A percentile compares a stretch with the other conserved stretches of the same genome.
phyloP scores from a whole-genome alignment of 129 eudicot species.

The Chrysanthemum seticuspe region DNA sequence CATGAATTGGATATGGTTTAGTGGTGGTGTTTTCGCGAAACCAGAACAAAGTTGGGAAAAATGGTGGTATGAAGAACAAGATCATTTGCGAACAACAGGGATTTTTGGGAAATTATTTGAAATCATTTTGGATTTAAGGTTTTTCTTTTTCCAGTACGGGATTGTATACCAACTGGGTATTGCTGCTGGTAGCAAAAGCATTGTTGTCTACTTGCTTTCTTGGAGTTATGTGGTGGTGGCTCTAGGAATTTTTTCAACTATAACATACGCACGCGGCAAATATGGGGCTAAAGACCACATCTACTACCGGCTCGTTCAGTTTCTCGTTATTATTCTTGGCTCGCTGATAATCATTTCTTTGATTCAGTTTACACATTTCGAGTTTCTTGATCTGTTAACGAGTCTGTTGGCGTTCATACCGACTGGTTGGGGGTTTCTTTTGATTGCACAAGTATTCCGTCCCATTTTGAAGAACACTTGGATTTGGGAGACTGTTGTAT shows the following conservation, averaged over 20 bases:
- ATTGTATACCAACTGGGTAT: slow-evolving; percentile 80
- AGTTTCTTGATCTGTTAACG: slow-evolving; percentile 62
- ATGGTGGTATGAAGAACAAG: slow-evolving; percentile 96
- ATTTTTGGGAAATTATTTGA: slow-evolving; percentile 67
- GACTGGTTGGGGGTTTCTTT: slow-evolving; percentile 88
- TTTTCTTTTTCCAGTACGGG: slow-evolving; percentile 91
- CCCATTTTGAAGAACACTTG: slow-evolving; percentile 51
- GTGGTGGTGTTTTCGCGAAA: slow-evolving; percentile 78
- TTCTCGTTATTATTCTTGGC: slow-evolving; percentile 51
- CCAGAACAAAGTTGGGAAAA: slow-evolving; percentile 84
- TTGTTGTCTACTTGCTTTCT: slow-evolving; percentile 77
- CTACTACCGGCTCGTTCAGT: slow-evolving; percentile 81
- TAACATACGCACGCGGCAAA: slow-evolving; percentile 61
- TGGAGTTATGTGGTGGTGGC: slow-evolving; percentile 70
- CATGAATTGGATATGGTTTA: slow-evolving; percentile 83
- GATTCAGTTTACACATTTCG: slow-evolving; percentile 49
- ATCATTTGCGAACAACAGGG: slow-evolving; percentile 84
- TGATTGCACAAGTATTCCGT: slow-evolving; percentile 72
- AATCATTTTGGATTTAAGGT: slow-evolving; percentile 69
- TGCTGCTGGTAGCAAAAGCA: slow-evolving; percentile 66
- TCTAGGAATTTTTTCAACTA: slow-evolving; percentile 40
- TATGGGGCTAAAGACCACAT: slow-evolving; percentile 71
- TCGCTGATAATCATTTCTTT: slow-evolving; percentile 50
- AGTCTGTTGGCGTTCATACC: slow-evolving; percentile 86
- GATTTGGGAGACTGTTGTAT: slow-evolving; percentile 60